Conservation (phyloP, 495 filamentous ascomycete genomes). For the Entonaema liquescens region DNA sequence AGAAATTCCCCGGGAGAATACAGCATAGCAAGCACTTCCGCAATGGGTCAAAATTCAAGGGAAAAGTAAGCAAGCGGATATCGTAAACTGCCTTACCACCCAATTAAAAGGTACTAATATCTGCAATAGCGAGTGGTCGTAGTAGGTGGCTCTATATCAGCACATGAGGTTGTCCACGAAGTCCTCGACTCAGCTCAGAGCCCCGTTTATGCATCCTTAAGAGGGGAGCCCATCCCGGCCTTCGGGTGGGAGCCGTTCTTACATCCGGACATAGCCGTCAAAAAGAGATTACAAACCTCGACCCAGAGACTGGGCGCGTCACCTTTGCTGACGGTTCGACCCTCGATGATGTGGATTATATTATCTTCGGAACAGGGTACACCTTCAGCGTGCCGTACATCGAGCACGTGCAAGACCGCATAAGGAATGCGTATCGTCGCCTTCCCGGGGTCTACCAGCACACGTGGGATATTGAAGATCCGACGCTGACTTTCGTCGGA, state of each 20-base stretch:
- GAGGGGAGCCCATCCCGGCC: constrained; percentile 45
- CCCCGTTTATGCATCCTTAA: constrained; percentile 43
- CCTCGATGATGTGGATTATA: constrained; percentile 61
- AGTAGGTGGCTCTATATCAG: constrained; percentile 47
- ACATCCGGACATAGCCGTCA: constrained; percentile 58
- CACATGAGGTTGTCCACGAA: constrained; percentile 48
- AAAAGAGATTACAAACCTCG: constrained; percentile 53
- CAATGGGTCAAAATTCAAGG: constrained; percentile 43
- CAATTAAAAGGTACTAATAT: not conserved
- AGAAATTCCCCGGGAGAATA: constrained; percentile 46
- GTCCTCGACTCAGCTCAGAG: constrained; percentile 41
- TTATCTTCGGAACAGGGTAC: constrained; percentile 68
- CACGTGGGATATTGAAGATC: constrained; percentile 62
- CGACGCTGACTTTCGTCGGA: constrained; percentile 49
- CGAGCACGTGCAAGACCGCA: constrained; percentile 58
- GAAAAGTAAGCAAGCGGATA: constrained; percentile 51
- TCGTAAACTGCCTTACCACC: not conserved
- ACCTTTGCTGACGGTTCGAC: constrained; percentile 62
- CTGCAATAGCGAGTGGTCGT: constrained; percentile 44
- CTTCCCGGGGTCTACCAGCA: constrained; percentile 67
- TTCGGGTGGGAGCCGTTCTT: constrained; percentile 57
- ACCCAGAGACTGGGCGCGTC: constrained; percentile 49
- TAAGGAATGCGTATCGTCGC: constrained; percentile 53
- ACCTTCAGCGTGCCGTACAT: constrained; percentile 66
- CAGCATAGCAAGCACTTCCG: constrained; percentile 50